phyloP scores from a whole-genome alignment of 2,329 filamentous ascomycete genomes.

The Paraphoma sp. region DNA sequence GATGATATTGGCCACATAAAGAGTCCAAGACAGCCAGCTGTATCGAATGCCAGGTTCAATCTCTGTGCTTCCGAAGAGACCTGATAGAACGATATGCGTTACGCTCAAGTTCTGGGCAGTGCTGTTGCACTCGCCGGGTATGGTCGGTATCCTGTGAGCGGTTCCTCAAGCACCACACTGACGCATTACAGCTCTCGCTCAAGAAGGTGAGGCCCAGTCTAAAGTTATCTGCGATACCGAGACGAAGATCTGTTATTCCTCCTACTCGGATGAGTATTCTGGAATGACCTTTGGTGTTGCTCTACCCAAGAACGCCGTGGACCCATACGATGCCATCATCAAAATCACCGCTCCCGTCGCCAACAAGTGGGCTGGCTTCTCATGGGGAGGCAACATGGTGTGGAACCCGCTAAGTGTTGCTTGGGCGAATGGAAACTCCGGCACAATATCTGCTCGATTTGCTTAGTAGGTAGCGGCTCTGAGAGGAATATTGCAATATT shows the following conservation, averaged over 20 bases:
- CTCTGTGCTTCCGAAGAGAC: conserved; percentile 7
- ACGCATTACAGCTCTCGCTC: conserved; percentile 30
- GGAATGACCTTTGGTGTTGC: conserved; percentile 41
- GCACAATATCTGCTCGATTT: conserved; percentile 37
- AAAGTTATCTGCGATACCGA: conserved; percentile 37
- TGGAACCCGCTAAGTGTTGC: conserved; percentile 43
- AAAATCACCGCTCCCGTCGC: conserved; percentile 34
- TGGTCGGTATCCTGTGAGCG: conserved; percentile 18
- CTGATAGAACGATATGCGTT: conserved; percentile 31
- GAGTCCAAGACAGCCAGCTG: conserved; percentile 13
- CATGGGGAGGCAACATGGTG: conserved; percentile 43
- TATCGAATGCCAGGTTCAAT: conserved; percentile 6
- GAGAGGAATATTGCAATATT: conserved; percentile 19
- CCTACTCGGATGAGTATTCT: conserved; percentile 35
- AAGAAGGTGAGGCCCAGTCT: conserved; percentile 37
- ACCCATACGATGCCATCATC: conserved; percentile 42
- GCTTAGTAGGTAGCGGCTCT: conserved; percentile 34
- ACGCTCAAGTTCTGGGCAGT: conserved; percentile 33
- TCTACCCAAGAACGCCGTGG: conserved; percentile 34
- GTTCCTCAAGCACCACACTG: conserved; percentile 4
- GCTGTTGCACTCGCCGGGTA: conserved; percentile 34
- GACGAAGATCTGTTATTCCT: conserved; percentile 41
- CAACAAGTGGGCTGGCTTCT: conserved; percentile 38
- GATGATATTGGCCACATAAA: conserved; percentile 27
- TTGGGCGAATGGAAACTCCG: conserved; percentile 37